phyloP scores from a whole-genome alignment of 2,329 filamentous ascomycete species.

The Ilyonectria mors-panacis region DNA sequence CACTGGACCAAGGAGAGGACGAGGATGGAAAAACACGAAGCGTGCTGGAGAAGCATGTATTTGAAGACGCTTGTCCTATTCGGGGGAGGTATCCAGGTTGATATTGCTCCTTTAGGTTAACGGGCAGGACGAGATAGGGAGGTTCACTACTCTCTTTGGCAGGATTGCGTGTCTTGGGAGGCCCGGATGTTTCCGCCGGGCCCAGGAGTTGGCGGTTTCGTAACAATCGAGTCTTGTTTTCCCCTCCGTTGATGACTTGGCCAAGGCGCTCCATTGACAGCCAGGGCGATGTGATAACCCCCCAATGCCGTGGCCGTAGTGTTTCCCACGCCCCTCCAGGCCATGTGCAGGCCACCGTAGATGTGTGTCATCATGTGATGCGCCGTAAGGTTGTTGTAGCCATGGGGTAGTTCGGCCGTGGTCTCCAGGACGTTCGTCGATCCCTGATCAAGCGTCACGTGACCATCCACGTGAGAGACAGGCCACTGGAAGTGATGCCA shows the following conservation, averaged over 20 bases:
- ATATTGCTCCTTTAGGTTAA: constrained; percentile 52
- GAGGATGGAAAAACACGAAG: constrained; percentile 35
- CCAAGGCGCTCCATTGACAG: constrained; percentile 28
- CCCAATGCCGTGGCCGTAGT: constrained; percentile 45
- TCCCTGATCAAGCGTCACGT: constrained; percentile 40
- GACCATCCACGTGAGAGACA: constrained; percentile 26
- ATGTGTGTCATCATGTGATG: constrained; percentile 42
- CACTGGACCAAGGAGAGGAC: constrained; percentile 36
- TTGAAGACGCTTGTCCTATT: constrained; percentile 52
- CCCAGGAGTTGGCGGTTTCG: constrained; percentile 44
- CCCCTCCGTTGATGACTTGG: constrained; percentile 31
- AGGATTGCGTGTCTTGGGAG: constrained; percentile 38
- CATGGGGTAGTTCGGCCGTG: constrained; percentile 24
- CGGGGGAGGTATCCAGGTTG: constrained; percentile 47
- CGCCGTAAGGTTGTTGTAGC: constrained; percentile 34
- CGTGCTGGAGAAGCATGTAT: constrained; percentile 41
- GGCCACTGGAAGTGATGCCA: constrained; percentile 1
- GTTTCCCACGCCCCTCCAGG: constrained; percentile 39
- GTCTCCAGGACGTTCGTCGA: constrained; percentile 37
- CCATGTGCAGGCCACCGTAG: constrained; percentile 29
- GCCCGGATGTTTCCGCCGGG: constrained; percentile 40
- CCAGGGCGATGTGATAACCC: constrained; percentile 46
- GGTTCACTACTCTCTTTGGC: constrained; percentile 41
- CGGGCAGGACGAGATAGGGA: constrained; percentile 34
- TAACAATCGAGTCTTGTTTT: constrained; percentile 46